A percentile compares a stretch with the other conserved stretches of the same genome.
phyloP scores from a whole-genome alignment of 228 moss, liverwort and hornwort genomes.

The Sphagnum magellanicum region DNA sequence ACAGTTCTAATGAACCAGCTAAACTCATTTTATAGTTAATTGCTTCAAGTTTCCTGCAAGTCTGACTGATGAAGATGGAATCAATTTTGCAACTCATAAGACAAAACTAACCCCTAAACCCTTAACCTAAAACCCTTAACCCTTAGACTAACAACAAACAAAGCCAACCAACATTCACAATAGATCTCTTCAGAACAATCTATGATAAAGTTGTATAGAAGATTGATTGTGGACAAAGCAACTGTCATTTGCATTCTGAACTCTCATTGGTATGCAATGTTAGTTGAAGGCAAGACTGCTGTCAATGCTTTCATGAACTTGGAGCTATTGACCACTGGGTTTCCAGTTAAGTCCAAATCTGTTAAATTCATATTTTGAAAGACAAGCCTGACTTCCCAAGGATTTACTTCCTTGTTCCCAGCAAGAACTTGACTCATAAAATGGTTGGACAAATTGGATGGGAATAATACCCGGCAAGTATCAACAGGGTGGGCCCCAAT shows the following conservation, averaged over 20 bases:
- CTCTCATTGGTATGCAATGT: not conserved
- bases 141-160: too few species aligned
- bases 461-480: slow-evolving; percentile 31
- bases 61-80: too few species aligned
- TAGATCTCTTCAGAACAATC: too few species aligned
- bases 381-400: slow-evolving; percentile 33
- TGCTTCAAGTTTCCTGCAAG: too few species aligned
- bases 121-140: too few species aligned
- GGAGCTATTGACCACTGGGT: slow-evolving; percentile 18
- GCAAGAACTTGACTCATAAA: not conserved
- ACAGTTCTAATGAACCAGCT: too few species aligned
- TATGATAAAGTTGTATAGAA: too few species aligned
- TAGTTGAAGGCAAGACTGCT: not conserved
- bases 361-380: slow-evolving; percentile 22
- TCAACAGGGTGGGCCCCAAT: slow-evolving; percentile 44
- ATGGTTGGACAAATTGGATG: slow-evolving; percentile 25
- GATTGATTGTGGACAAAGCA: too few species aligned
- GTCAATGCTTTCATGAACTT: slow-evolving; percentile 18
- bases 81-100: not conserved
- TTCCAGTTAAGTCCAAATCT: slow-evolving; percentile 28
- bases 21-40: too few species aligned
- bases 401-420: not conserved
- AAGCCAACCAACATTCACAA: too few species aligned
- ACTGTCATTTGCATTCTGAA: too few species aligned
- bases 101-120: too few species aligned